Evolutionary conservation across 768 basidiomycete species (phyloP), one percentile per base, ranked within the genome.

Genomic region (Mycena alexandri): DNA sequence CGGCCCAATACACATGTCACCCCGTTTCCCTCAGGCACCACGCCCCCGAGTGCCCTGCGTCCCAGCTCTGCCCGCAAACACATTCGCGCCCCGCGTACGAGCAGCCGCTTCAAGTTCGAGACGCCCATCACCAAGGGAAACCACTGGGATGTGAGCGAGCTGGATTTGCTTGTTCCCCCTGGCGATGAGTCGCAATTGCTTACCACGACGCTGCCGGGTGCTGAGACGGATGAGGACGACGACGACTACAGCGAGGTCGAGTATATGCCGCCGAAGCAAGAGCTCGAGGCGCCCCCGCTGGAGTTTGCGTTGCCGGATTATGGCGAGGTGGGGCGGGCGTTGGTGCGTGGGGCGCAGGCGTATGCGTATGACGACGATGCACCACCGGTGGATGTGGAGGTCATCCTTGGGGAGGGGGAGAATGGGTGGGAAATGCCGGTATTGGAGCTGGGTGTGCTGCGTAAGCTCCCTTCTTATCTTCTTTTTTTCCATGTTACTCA

Each of bases 101-200:
- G 77, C 60, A 84, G 29, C 33, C 16, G 29, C 8, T 7, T 84
- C 67, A 79, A 65, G 17, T 90, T 91, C 69, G 84, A 90, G 73
- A 94, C 93, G 0, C 93, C 93, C 2, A 69, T 84, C 43, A 89
- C 88, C 21, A 81, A 79, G 12, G 92, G 90, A 3, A 83, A 88
- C 68, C 87, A 90, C 63, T 95, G 93, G 93, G 92, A 95, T 71
- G 85, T 92, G 38, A 89, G 87, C 70, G 91, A 93, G 25, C 74
- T 75, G 0, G 80, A 78, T 58, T 78, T 84, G 16, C 76, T 74
- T 1, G 55, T 75, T 17, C 54, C 63, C 13, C 38, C 22, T 5
- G 44, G 43, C 13, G 76, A 75, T 3, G 80, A 80, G 46, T 71
- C 70, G 4, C 70, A 77, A 61, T 33, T 72, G 9, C 75, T 79